Percentiles rank a stretch among this genome's conserved stretches.
Evolutionary conservation across 495 filamentous ascomycete genomes (phyloP).

Genomic region (Talaromyces nanjingensis): DNA sequence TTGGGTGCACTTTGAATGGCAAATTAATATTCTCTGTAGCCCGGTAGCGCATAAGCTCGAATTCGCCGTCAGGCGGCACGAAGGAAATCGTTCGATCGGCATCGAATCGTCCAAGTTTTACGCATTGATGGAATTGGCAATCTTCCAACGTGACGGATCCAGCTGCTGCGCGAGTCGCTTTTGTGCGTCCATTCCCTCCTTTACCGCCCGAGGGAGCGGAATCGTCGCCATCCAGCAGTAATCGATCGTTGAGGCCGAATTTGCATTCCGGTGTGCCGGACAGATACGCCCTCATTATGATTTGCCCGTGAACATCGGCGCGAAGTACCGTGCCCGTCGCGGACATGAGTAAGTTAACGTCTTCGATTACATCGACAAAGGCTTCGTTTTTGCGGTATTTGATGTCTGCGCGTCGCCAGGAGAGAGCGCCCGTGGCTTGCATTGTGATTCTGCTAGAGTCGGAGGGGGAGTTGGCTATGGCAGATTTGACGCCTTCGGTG

Average conservation of each 20-base stretch:
- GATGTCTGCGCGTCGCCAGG: constrained; percentile 93
- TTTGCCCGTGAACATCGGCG: constrained; percentile 95
- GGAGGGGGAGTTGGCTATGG: constrained; percentile 59
- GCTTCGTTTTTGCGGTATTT: constrained; percentile 99
- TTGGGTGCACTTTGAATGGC: constrained; percentile 97
- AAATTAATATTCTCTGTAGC: constrained; percentile 99
- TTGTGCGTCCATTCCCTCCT: constrained; percentile 39
- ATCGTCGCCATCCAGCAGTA: constrained; percentile 77
- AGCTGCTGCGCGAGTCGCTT: constrained; percentile 89
- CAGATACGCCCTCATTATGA: constrained; percentile 98
- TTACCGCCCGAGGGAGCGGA: constrained; percentile 48
- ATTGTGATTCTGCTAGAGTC: constrained; percentile 97
- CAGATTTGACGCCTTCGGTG: constrained; percentile 96
- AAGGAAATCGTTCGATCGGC: constrained; percentile 97
- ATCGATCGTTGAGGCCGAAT: constrained; percentile 95
- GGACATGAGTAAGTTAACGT: constrained; percentile 98
- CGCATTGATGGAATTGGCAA: constrained; percentile 99
- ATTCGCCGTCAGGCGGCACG: constrained; percentile 95
- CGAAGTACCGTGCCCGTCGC: constrained; percentile 91
- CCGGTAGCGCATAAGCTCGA: constrained; percentile 98
- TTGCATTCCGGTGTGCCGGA: constrained; percentile 97
- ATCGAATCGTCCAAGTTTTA: constrained; percentile 96
- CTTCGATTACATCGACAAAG: constrained; percentile 98
- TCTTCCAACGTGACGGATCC: constrained; percentile 96
- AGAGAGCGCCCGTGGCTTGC: constrained; percentile 96